These are phyloP conservation scores for Peronospora belbahrii DNA, from an alignment of 352 stramenopile genomes.

Conservation along the genomic window DNA sequence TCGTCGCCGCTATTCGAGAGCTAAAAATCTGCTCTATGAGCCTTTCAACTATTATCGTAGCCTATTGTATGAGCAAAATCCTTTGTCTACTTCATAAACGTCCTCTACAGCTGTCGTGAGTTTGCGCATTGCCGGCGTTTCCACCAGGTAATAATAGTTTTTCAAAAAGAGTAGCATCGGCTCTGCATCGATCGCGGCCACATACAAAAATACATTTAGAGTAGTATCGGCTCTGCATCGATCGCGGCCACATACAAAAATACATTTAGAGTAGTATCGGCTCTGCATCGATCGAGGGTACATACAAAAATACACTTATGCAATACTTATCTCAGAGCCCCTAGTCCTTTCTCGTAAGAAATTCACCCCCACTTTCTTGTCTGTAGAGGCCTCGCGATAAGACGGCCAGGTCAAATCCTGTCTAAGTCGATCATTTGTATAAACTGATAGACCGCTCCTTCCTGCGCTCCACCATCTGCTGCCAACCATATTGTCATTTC, in stretches of 20 bases:
- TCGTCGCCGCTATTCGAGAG: not conserved
- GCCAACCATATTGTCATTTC: constrained; percentile 58
- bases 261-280: not conserved
- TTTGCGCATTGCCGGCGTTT: constrained; percentile 7
- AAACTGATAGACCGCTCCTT: constrained; percentile 7
- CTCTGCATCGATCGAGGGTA: constrained; percentile 6
- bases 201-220: not conserved
- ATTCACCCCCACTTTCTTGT: constrained; percentile 25
- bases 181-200: constrained; percentile 13
- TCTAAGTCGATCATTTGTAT: constrained; percentile 6
- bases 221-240: not conserved
- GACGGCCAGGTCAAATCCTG: constrained; percentile 11
- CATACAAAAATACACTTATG: not conserved
- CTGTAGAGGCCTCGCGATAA: constrained; percentile 32
- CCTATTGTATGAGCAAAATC: no score
- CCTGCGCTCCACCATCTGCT: constrained; percentile 36
- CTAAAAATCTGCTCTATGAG: constrained; percentile 8
- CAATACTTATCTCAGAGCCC: no score
- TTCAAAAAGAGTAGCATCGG: not conserved
- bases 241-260: constrained; percentile 7
- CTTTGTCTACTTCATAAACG: not conserved
- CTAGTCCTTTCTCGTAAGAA: constrained; percentile 16
- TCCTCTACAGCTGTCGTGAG: constrained; percentile 16
- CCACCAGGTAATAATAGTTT: constrained; percentile 18
- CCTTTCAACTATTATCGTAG: no score